These are phyloP conservation scores for Kokia cookei DNA, from an alignment of 441 rosid genomes.

Conservation along the genomic window DNA sequence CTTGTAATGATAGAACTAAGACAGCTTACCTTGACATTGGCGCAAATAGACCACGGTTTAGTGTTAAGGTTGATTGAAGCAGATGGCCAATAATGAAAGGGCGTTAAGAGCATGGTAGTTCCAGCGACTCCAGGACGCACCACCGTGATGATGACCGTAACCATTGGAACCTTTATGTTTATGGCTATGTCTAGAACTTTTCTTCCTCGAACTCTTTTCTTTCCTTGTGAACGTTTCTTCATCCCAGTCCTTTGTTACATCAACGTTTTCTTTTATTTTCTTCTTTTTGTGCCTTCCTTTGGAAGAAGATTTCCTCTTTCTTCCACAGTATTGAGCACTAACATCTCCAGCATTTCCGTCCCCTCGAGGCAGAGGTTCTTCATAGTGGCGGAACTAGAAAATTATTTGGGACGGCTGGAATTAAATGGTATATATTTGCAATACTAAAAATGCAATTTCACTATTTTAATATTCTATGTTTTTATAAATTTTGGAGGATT, in stretches of 20 bases:
- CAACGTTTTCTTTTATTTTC: slow-evolving; percentile 31
- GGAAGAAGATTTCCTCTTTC: slow-evolving; percentile 45
- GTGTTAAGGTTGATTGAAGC: neutral
- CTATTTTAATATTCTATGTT: no score
- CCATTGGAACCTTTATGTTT: slow-evolving; percentile 13
- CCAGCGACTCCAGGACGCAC: slow-evolving; percentile 7
- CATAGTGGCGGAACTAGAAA: no score
- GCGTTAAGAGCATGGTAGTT: neutral
- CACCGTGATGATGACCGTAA: slow-evolving; percentile 3
- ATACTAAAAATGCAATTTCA: no score
- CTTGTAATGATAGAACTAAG: neutral
- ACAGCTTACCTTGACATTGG: neutral
- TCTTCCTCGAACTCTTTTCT: slow-evolving; percentile 26
- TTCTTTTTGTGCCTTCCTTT: slow-evolving; percentile 35
- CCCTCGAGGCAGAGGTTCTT: slow-evolving; percentile 59
- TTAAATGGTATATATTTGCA: no score
- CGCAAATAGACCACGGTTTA: neutral
- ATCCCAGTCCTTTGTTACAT: slow-evolving; percentile 3
- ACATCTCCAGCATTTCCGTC: slow-evolving; percentile 20
- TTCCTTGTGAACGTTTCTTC: slow-evolving; percentile 28
- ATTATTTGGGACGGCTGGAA: no score
- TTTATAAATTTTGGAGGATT: no score
- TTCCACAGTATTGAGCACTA: slow-evolving; percentile 38
- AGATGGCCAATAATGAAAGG: neutral
- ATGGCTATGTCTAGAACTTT: slow-evolving; percentile 17